Base-by-base conservation (phyloP, 345 rosid species). In the Cardamine chenopodiifolia region DNA sequence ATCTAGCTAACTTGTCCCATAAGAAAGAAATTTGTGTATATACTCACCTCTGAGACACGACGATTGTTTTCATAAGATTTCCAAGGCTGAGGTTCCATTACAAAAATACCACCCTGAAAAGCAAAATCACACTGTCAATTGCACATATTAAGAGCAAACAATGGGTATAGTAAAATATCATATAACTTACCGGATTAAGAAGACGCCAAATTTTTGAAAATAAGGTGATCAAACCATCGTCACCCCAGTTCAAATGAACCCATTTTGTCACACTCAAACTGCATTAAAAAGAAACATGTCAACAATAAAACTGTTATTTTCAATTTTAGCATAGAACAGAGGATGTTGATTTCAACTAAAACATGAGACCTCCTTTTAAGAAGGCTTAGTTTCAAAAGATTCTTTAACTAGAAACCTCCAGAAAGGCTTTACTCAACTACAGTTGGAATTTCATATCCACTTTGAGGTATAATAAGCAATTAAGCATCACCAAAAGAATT, bases 61-160 rank as follows among this genome's bases (percentile, higher is more conserved):
- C 82, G 96, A 31, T 92, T 95, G 60, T 81, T 87, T 82, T 85
- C 90, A 83, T 95, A 95, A 61, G 99, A 95, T 61, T 80, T 77
- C 99, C 97, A 95, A 44, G 99, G 96, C 80, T 95, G 99, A 81
- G 98, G 97, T 83, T 95, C 98, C 90, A 95, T 69, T 25, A 95
- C 77, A 39, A 95, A 82, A 53, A 85, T 74, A 62, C 99, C 99
- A 80, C 99, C 99, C 98, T 95, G 85, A 64, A 62, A 77, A 57
- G 25, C 31, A 49, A 65, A 25, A 35, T 39, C 55, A 53, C 14
- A 66, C 6, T 22, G 49, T 74, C 66, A 77, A 17, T 52, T n/a
- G 35, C 8, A 1, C 29, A 74, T 48, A 44, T 17, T 11, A 55
- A 13, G 68, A 34, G 10, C 10, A 74, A 34, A 19, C 14, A 58